Evolutionary conservation across 2,329 filamentous ascomycete species (phyloP), one percentile per base, ranked within the genome.

Genomic region (Hypocreales sp.): DNA sequence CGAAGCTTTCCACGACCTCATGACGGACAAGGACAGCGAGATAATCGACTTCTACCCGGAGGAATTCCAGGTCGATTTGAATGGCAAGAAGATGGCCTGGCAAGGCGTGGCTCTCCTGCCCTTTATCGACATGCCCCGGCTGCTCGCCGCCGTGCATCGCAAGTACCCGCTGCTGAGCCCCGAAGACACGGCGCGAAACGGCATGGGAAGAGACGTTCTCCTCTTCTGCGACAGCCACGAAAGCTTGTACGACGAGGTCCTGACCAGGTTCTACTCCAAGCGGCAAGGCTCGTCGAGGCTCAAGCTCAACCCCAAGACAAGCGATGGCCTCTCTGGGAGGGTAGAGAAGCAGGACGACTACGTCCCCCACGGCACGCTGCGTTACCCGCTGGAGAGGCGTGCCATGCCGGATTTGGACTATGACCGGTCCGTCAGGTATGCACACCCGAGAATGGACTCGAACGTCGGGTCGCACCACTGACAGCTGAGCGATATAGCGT

Each of bases 81-180:
- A 98, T 39, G 90, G 90, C 29, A 95, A 95, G 60, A 98, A 95
- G 49, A 92, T 94, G 56, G 83, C 84, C 1, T 98, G 92, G 90
- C 87, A 95, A 50, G 90, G 90, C 36, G 79, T 98, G 28, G 84
- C 83, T 3, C 61, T 98, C 13, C 64, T 98, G 19, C 90, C 90
- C 0, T 98, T 95, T 50, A 98, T 98, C 42, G 86, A 98, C 42
- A 90, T 92, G 64, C 73, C 77, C 28, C 74, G 86, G 28, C 60
- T 98, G 12, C 61, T 98, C 7, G 64, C 67, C 12, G 87, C 87
- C 7, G 87, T 95, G 60, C 67, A 72, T 25, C 77, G 73, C 36
- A 83, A 79, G 41, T 93, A 94, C 44, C 79, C 79, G 6, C 58
- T 81, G 10, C 61, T 98, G 4, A 80, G 72, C 11, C 62, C 72